Evolutionary conservation across 2,329 filamentous ascomycete species (phyloP).

Genomic region (Verticillium tricorpus): DNA sequence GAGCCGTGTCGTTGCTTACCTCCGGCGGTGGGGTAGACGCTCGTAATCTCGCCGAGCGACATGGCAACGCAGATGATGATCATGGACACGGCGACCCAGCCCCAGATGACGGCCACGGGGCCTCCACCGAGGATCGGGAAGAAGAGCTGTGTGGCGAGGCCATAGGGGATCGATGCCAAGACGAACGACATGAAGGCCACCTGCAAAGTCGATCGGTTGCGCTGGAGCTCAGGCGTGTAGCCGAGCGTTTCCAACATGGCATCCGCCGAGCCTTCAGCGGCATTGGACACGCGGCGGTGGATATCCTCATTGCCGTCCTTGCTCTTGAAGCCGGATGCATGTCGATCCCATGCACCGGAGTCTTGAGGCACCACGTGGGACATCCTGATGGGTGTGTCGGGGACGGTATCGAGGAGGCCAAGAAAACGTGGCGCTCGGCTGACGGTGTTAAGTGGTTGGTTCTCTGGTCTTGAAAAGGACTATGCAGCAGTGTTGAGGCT

Average conservation of each 20-base stretch:
- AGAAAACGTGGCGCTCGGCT: too few species aligned
- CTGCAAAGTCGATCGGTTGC: slow-evolving; percentile 63
- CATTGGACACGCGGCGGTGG: slow-evolving; percentile 1
- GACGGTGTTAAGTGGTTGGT: too few species aligned
- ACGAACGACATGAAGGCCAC: slow-evolving; percentile 76
- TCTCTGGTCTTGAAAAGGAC: too few species aligned
- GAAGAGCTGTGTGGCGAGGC: slow-evolving; percentile 63
- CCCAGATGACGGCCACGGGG: slow-evolving; percentile 67
- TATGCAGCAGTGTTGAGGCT: too few species aligned
- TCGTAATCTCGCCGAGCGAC: slow-evolving; percentile 70
- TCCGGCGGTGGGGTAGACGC: slow-evolving; percentile 71
- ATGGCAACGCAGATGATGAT: slow-evolving; percentile 68
- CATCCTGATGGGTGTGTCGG: background rate
- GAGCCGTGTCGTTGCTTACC: slow-evolving; percentile 36
- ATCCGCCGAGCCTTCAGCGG: slow-evolving; percentile 46
- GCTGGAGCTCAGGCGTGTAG: slow-evolving; percentile 60
- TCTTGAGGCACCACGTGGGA: slow-evolving; percentile 11
- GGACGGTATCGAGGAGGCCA: too few species aligned
- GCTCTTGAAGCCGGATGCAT: background rate
- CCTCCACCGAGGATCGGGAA: slow-evolving; percentile 65
- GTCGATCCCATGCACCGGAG: slow-evolving; percentile 7
- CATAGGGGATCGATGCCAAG: slow-evolving; percentile 70
- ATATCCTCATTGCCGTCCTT: background rate
- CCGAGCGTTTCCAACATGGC: slow-evolving; percentile 59
- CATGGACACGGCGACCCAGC: slow-evolving; percentile 62